A percentile compares a stretch with the other conserved stretches of the same genome.
These are phyloP conservation scores for Fraxinus velutina DNA, from an alignment of 305 asterid genomes.

Conservation along the genomic window DNA sequence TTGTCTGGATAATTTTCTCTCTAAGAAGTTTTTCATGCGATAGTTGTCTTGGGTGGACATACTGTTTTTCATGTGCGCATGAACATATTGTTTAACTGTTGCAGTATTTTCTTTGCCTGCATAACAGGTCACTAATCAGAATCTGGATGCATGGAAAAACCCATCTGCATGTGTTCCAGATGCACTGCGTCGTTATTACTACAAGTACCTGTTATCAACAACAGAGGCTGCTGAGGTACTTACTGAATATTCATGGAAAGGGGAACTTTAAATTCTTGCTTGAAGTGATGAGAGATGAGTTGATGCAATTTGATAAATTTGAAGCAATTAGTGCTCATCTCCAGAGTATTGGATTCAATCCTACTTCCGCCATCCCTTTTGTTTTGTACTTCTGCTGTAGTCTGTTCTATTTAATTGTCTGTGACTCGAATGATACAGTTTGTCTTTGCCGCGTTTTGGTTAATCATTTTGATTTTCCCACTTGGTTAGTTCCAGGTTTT, in stretches of 20 bases:
- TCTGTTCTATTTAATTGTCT: slow-evolving; percentile 7
- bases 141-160: slow-evolving; percentile 77
- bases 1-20: slow-evolving; percentile 13
- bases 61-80: slow-evolving; percentile 4
- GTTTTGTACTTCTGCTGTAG: slow-evolving; percentile 22
- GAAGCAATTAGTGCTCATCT: slow-evolving; percentile 14
- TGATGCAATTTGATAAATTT: slow-evolving; percentile 11
- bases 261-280: slow-evolving; percentile 8
- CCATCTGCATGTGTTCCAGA: slow-evolving; percentile 79
- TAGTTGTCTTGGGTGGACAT: slow-evolving; percentile 19
- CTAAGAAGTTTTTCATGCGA: slow-evolving; percentile 10
- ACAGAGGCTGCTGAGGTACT: slow-evolving; percentile 90
- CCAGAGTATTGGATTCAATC: slow-evolving; percentile 18
- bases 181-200: slow-evolving; percentile 95
- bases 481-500: background rate
- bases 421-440: slow-evolving; percentile 2
- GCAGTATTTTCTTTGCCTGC: slow-evolving; percentile 7
- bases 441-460: slow-evolving; percentile 1
- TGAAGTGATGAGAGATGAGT: slow-evolving; percentile 21
- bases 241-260: slow-evolving; percentile 24
- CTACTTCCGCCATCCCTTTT: slow-evolving; percentile 9
- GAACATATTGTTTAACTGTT: slow-evolving; percentile 18
- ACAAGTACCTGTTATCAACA: slow-evolving; percentile 80
- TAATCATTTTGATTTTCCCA: slow-evolving; percentile 5
- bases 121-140: slow-evolving; percentile 84